Evolutionary conservation across 2,329 filamentous ascomycete genomes (phyloP).

Genomic region (Penicillium concentricum): DNA sequence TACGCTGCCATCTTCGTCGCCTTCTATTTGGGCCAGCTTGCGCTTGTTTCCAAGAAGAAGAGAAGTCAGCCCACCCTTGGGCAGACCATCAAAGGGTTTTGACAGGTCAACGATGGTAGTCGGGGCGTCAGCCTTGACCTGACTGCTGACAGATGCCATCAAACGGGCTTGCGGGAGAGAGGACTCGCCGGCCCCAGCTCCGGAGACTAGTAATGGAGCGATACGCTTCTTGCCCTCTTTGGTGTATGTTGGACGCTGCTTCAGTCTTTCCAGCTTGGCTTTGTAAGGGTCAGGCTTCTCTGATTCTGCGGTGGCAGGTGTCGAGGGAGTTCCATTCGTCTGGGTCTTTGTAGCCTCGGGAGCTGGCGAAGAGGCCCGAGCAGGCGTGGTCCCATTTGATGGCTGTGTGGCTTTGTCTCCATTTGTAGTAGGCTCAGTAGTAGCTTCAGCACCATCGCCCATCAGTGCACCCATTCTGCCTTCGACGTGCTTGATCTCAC

Average conservation of each 20-base stretch:
- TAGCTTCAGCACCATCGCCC: conserved; percentile 69
- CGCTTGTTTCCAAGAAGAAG: conserved; percentile 92
- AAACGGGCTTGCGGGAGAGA: conserved; percentile 86
- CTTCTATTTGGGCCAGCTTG: conserved; percentile 71
- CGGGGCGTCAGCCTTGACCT: conserved; percentile 67
- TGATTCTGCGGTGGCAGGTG: conserved; percentile 34
- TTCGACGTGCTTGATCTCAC: conserved; percentile 84
- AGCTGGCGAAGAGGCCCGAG: conserved; percentile 32
- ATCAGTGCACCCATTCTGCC: conserved; percentile 98
- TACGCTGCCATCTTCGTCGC: conserved; percentile 66
- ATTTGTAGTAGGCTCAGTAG: conserved; percentile 53
- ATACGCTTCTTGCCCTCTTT: conserved; percentile 98
- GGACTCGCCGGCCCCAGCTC: conserved; percentile 80
- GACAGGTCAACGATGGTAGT: conserved; percentile 85
- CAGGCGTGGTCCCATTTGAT: conserved; percentile 48
- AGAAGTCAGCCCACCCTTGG: conserved; percentile 80
- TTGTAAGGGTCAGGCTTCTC: conserved; percentile 54
- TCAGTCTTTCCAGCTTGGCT: conserved; percentile 67
- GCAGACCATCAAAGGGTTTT: conserved; percentile 89
- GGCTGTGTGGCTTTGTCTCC: conserved; percentile 39
- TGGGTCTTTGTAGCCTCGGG: conserved; percentile 35
- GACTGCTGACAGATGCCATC: conserved; percentile 70
- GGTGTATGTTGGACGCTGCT: conserved; percentile 88
- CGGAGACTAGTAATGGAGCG: conserved; percentile 85
- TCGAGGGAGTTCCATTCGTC: conserved; percentile 36